These are phyloP conservation scores for Populus hybrid DNA, from an alignment of 441 rosid species.

Conservation along the genomic window DNA sequence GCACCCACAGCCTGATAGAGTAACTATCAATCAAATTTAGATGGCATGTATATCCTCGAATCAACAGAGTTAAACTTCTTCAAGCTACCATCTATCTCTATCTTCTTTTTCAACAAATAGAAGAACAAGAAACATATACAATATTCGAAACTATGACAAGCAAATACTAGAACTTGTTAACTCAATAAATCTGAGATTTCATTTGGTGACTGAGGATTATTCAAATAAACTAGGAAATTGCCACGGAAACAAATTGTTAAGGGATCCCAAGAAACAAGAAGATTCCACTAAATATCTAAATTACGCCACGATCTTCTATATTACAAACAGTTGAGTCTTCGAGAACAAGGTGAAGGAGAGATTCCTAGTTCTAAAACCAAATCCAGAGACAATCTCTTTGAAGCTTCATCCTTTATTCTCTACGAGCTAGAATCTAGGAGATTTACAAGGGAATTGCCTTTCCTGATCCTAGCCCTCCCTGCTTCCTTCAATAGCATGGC, in stretches of 20 bases:
- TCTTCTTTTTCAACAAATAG: neutral
- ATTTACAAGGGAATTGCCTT: conserved; percentile 77
- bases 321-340: neutral
- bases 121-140: neutral
- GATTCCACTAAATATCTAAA: neutral
- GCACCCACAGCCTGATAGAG: neutral
- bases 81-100: neutral
- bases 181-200: neutral
- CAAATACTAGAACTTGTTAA: neutral
- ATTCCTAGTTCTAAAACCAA: conserved; percentile 6
- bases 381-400: conserved; percentile 26
- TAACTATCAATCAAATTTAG: neutral
- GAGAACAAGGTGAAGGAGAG: neutral
- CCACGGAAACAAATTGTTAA: neutral
- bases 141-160: neutral
- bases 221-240: neutral
- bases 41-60: neutral
- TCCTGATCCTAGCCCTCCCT: conserved; percentile 68
- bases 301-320: conserved; percentile 4
- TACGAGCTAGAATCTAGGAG: conserved; percentile 38
- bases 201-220: neutral
- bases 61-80: neutral
- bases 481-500: conserved; percentile 91
- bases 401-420: conserved; percentile 22
- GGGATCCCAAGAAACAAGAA: neutral